These are phyloP conservation scores for Fusarium longipes DNA, from an alignment of 2,329 filamentous ascomycete species.

Conservation along the genomic window DNA sequence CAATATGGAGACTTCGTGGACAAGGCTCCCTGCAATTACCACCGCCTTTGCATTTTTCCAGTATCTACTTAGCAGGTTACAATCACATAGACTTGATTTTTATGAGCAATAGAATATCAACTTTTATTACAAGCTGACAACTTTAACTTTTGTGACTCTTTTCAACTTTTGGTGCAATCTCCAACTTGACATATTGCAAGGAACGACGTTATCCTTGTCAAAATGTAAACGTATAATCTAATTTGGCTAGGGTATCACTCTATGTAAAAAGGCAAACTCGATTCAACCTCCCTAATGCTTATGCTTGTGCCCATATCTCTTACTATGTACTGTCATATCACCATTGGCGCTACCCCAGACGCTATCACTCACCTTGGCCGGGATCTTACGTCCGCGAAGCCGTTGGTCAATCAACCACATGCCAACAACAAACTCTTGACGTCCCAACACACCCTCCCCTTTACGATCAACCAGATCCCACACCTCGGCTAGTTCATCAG, in stretches of 20 bases:
- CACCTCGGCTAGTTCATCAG: constrained; percentile 76
- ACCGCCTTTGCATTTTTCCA: constrained; percentile 2
- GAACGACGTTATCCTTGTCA: neutral
- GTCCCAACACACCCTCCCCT: constrained; percentile 65
- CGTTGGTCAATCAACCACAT: constrained; percentile 86
- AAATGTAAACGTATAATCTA: constrained; percentile 1
- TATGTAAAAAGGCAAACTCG: constrained; percentile 29
- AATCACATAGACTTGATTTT: constrained; percentile 5
- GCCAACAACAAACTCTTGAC: constrained; percentile 83
- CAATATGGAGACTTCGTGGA: neutral
- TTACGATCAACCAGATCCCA: constrained; percentile 78
- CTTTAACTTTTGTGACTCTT: neutral
- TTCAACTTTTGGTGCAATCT: neutral
- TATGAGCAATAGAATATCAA: neutral
- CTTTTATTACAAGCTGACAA: neutral
- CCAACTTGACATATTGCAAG: neutral
- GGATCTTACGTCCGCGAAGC: constrained; percentile 82
- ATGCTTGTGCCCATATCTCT: constrained; percentile 18
- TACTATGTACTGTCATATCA: constrained; percentile 52
- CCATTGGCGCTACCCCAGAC: constrained; percentile 78
- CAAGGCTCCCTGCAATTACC: constrained; percentile 1
- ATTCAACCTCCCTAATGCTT: constrained; percentile 9
- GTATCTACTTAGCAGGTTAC: constrained; percentile 8
- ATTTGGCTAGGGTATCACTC: constrained; percentile 46
- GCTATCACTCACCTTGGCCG: constrained; percentile 75